These are phyloP conservation scores for Trypanosoma conorhini DNA, from an alignment of 208 protist species.

Conservation along the genomic window DNA sequence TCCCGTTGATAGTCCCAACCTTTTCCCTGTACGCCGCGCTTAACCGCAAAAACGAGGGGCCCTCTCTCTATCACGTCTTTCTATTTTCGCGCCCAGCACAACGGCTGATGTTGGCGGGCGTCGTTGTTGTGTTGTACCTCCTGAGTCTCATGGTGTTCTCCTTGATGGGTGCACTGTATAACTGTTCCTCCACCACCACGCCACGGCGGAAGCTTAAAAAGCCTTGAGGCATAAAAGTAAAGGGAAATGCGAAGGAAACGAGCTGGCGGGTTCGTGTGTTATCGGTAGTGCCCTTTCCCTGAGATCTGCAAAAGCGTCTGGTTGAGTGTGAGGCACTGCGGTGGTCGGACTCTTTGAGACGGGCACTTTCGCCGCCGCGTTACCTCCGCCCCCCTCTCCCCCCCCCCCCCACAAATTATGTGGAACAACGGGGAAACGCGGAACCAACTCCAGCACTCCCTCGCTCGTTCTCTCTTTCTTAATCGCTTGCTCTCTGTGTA, in stretches of 20 bases:
- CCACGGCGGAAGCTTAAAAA: conserved; percentile 1
- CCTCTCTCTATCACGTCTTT: conserved; percentile 14
- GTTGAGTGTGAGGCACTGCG: neutral
- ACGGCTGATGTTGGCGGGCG: neutral
- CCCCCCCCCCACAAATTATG: no score
- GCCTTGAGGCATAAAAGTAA: neutral
- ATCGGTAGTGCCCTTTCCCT: neutral
- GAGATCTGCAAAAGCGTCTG: neutral
- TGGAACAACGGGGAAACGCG: neutral
- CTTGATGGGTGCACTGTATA: conserved; percentile 13
- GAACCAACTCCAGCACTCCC: neutral
- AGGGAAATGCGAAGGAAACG: neutral
- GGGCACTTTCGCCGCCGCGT: neutral
- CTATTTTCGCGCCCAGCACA: conserved; percentile 19
- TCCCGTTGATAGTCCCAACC: conserved; percentile 18
- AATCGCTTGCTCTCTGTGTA: conserved; percentile 3
- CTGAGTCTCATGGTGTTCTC: conserved; percentile 15
- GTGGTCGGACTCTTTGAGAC: neutral
- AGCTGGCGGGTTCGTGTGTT: neutral
- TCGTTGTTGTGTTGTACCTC: conserved; percentile 1
- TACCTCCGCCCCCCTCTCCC: conserved; percentile 2
- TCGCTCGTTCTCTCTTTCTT: neutral
- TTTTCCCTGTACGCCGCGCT: neutral
- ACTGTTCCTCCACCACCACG: neutral
- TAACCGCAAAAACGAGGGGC: neutral